phyloP scores from a whole-genome alignment of 129 eudicot genomes.

The Ambrosia artemisiifolia region DNA sequence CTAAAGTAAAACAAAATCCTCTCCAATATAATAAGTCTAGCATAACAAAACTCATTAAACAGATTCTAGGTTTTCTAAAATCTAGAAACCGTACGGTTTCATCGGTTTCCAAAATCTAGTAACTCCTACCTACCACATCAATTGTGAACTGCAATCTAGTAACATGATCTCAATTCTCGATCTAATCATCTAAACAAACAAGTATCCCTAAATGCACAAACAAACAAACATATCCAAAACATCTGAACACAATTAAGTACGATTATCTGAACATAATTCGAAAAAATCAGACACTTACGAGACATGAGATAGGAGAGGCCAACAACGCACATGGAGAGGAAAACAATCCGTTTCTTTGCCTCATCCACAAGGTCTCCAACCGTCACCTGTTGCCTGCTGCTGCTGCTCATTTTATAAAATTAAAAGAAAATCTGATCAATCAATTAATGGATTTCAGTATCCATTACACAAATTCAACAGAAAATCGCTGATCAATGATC shows the following conservation, averaged over 20 bases:
- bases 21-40: not conserved
- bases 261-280: not conserved
- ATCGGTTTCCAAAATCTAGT: no score
- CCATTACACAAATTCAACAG: not conserved
- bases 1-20: not conserved
- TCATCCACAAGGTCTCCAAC: conserved; percentile 81
- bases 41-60: not conserved
- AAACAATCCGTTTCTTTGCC: conserved; percentile 85
- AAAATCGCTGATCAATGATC: conserved; percentile 23
- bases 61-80: conserved; percentile 2
- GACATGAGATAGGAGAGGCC: conserved; percentile 96
- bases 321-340: conserved; percentile 62
- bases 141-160: not conserved
- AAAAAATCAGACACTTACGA: conserved; percentile 43
- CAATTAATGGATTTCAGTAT: not conserved
- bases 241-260: not conserved
- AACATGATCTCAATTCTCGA: not conserved
- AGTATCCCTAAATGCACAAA: not conserved
- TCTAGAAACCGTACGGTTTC: no score
- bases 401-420: conserved; percentile 31
- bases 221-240: conserved; percentile 1
- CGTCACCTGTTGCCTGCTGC: conserved; percentile 56
- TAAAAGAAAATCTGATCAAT: conserved; percentile 15
- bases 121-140: not conserved
- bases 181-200: not conserved